These are phyloP conservation scores for Pleurotus cornucopiae DNA, from an alignment of 768 basidiomycete genomes.

Conservation along the genomic window DNA sequence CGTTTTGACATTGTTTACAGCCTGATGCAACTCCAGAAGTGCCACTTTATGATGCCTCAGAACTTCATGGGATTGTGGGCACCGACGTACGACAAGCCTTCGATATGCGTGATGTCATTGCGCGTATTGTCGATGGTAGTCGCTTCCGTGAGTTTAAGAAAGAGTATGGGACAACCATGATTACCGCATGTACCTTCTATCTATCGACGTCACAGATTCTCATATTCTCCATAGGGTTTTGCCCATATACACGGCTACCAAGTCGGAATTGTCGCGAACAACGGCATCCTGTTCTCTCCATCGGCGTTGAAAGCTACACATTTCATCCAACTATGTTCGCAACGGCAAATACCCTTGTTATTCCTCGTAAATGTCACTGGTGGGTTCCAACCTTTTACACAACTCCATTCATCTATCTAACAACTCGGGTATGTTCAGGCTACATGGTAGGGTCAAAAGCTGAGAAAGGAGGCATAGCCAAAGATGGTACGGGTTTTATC, in stretches of 20 bases:
- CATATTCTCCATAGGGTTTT: conserved; percentile 56
- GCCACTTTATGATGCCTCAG: conserved; percentile 75
- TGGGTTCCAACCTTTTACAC: conserved; percentile 14
- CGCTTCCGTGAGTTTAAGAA: conserved; percentile 94
- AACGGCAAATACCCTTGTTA: conserved; percentile 82
- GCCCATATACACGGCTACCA: conserved; percentile 85
- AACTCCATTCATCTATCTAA: neutral
- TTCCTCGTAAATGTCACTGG: conserved; percentile 97
- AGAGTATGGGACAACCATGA: conserved; percentile 87
- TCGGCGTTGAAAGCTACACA: conserved; percentile 93
- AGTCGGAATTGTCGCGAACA: conserved; percentile 92
- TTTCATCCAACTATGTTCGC: conserved; percentile 92
- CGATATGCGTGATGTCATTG: conserved; percentile 93
- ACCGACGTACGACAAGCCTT: conserved; percentile 85
- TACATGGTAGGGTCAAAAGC: conserved; percentile 98
- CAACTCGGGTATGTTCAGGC: conserved; percentile 29
- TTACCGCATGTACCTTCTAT: conserved; percentile 55
- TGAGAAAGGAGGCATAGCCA: conserved; percentile 90
- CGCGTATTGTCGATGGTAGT: conserved; percentile 88
- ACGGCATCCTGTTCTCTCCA: conserved; percentile 91
- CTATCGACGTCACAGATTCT: neutral
- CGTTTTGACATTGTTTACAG: conserved; percentile 26
- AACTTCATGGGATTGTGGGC: conserved; percentile 89
- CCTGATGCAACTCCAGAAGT: conserved; percentile 58
- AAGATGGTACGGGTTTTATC: conserved; percentile 54